Evolutionary conservation across 805 yeast species (phyloP).

Genomic region (Myxozyma vanderwaltii): DNA sequence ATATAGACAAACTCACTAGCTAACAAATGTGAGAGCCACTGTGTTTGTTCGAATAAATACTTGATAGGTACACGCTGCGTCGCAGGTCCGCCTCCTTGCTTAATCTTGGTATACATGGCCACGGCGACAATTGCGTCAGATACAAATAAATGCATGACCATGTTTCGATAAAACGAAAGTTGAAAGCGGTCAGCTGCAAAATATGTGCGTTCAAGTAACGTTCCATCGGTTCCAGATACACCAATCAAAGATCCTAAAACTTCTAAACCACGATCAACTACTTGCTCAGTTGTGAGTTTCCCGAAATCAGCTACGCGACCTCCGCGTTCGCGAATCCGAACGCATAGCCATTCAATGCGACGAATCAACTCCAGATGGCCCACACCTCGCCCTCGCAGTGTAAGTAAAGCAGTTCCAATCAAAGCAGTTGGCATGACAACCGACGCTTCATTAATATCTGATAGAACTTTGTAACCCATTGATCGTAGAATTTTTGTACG

Average conservation of each 20-base stretch:
- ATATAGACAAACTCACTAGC: slow-evolving; percentile 47
- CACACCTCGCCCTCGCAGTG: slow-evolving; percentile 47
- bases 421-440: slow-evolving; percentile 58
- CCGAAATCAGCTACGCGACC: slow-evolving; percentile 46
- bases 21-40: slow-evolving; percentile 44
- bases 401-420: slow-evolving; percentile 51
- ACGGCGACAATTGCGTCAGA: slow-evolving; percentile 54
- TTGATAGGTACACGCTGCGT: slow-evolving; percentile 36
- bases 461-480: slow-evolving; percentile 56
- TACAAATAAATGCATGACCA: slow-evolving; percentile 57
- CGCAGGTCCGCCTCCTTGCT: slow-evolving; percentile 36
- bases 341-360: slow-evolving; percentile 44
- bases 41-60: slow-evolving; percentile 40
- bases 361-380: slow-evolving; percentile 42
- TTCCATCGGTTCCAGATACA: slow-evolving; percentile 31
- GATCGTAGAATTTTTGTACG: slow-evolving; percentile 47
- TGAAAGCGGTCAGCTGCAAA: slow-evolving; percentile 55
- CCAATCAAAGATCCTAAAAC: slow-evolving; percentile 47
- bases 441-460: slow-evolving; percentile 54
- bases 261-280: slow-evolving; percentile 45
- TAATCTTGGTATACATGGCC: slow-evolving; percentile 42
- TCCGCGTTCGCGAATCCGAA: slow-evolving; percentile 42
- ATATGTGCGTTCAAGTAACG: slow-evolving; percentile 45
- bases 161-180: slow-evolving; percentile 59
- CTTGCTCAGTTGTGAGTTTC: slow-evolving; percentile 38